Base-by-base conservation (phyloP, 1,284 basidiomycete species). In the Chiua sp. region DNA sequence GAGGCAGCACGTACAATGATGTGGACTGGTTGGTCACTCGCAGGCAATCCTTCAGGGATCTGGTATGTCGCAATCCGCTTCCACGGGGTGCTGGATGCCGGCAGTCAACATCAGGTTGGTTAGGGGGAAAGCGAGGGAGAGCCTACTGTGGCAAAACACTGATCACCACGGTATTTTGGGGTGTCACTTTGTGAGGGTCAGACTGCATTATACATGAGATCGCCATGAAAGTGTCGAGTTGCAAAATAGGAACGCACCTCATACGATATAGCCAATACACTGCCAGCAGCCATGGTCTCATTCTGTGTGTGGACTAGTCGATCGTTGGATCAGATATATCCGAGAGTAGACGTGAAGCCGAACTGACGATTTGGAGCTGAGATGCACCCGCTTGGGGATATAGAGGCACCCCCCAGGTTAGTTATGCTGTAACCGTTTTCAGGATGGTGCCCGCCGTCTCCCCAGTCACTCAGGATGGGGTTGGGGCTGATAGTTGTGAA, bases 41-140 rank as follows among this genome's bases (percentile, higher is more conserved):
- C 59, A 55, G 66, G 63, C 52, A 67, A 5, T 2, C 55, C 54
- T 18, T 15, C 0, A 13, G 66, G 66, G 28, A 70, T 22, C 0
- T 49, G 4, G 26, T 66, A 70, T 4, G 13, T 28, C 18, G 10
- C 3, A 0, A 16, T 0, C 20, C 57, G 68, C 8, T 26, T 23
- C 7, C 12, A 67, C 11, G 68, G 68, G 6, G 64, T 59, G 1
- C 66, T 67, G 37, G 8, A 51, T 6, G 22, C 7, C 12, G 22
- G 18, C 11, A 7, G 7, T 70, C n/a, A 57, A 54, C 20, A 20
- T 37, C 23, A 2, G 1, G n/a, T 16, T 28, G 35, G 20, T 7
- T 26, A 5, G 22, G 32, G 16, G 20, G 13, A 13, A 16, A 22
- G n/a, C n/a, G 20, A 44, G 22, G n/a, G 13, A 22, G 23, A 49